Conservation (phyloP, 306 rosid genomes). For the Spatholobus suberectus region DNA sequence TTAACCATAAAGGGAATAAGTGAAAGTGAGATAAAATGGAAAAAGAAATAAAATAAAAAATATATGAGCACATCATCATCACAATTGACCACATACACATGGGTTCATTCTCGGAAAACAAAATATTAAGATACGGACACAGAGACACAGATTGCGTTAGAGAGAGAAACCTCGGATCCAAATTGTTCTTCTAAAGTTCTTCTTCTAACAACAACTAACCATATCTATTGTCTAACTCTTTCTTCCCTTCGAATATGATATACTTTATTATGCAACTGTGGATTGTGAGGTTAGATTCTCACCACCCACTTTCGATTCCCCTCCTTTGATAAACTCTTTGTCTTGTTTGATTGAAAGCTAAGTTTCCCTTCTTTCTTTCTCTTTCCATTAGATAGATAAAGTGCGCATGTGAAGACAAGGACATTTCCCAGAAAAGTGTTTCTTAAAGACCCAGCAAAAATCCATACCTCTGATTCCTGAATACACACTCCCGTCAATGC, state of each 20-base stretch:
- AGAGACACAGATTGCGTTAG: conserved; percentile 46
- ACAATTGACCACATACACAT: not conserved
- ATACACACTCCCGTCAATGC: conserved; percentile 55
- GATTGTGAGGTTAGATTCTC: conserved; percentile 34
- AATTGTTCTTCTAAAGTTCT: conserved; percentile 32
- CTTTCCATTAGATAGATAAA: conserved; percentile 41
- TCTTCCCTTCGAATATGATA: conserved; percentile 22
- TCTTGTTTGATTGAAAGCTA: conserved; percentile 82
- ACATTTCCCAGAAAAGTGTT: conserved; percentile 55
- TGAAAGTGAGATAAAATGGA: not conserved
- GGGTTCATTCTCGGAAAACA: conserved; percentile 19
- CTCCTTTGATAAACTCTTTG: conserved; percentile 29
- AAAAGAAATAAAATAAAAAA: not conserved
- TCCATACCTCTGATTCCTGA: conserved; percentile 65
- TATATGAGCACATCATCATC: conserved; percentile 36
- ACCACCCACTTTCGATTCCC: conserved; percentile 41
- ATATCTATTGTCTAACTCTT: conserved; percentile 30
- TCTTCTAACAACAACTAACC: conserved; percentile 33
- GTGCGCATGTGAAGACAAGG: conserved; percentile 65
- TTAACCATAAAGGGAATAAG: not conserved
- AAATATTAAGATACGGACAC: conserved; percentile 23
- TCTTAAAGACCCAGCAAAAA: conserved; percentile 79
- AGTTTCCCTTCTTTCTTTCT: conserved; percentile 52
- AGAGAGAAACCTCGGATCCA: conserved; percentile 67
- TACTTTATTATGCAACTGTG: conserved; percentile 10